Evolutionary conservation across 73 alveolate genomes (phyloP).

Genomic region (Tetrahymena thermophila): DNA sequence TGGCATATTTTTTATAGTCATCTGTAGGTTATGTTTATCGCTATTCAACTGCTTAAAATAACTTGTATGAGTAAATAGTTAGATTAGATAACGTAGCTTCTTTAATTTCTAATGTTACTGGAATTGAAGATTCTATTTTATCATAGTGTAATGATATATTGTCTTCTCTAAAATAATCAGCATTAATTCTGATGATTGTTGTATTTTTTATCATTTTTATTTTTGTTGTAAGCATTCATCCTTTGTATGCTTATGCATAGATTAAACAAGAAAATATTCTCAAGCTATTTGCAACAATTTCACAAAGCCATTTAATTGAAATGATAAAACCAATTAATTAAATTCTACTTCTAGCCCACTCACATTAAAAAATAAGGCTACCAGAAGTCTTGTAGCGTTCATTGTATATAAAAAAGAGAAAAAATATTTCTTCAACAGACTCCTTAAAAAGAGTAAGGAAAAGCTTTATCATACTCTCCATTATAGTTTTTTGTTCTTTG

Average conservation of each 20-base stretch:
- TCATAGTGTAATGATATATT: neutral
- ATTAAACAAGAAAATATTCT: neutral
- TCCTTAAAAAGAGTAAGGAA: neutral
- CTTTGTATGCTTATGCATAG: neutral
- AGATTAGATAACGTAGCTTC: neutral
- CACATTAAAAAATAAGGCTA: neutral
- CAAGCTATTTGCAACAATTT: neutral
- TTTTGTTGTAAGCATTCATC: neutral
- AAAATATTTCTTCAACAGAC: neutral
- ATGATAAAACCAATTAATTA: neutral
- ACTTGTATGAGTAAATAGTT: neutral
- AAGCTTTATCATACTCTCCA: neutral
- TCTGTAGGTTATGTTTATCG: neutral
- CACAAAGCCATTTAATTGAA: neutral
- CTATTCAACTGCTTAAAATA: neutral
- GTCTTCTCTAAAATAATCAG: neutral
- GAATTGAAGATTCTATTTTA: neutral
- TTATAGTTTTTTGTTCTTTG: neutral
- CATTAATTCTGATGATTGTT: neutral
- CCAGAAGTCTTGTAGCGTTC: neutral
- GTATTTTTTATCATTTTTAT: neutral
- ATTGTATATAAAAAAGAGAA: neutral
- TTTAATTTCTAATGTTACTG: neutral
- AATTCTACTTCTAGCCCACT: neutral
- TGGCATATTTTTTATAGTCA: neutral